Evolutionary conservation across 148 eudicot genomes (phyloP), one percentile per base, ranked within the genome.

Genomic region (Oxyria digyna): DNA sequence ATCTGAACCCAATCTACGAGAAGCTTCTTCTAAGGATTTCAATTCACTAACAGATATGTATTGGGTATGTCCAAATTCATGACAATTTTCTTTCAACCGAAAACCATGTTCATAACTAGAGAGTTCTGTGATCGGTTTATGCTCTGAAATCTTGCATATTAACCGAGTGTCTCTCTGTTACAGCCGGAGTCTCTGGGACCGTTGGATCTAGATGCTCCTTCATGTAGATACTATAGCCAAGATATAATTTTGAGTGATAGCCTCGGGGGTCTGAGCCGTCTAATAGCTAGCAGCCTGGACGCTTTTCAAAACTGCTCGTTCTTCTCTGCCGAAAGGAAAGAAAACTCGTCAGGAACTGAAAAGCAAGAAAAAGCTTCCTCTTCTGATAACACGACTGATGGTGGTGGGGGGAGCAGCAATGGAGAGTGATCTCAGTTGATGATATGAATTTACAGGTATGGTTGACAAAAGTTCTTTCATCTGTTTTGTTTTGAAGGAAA

Each of bases 141-240:
- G 35, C n/a, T 57, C 0, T 57, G 8, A 26, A 29, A 18, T 26
- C 17, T 1, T 29, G 38, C 18, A 2, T 29, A 29, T 38, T 59
- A 31, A 59, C 31, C 14, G 3, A 26, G n/a, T 1, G 8, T 67
- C 70, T 75, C 29, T 24, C 23, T 70, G 24, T 52, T 72, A 75
- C 96, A 95, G 99, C 90, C 96, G 12, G 99, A 95, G 67, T 95
- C 97, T 20, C 81, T 95, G 78, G 99, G 91, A 69, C 97, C 97
- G 27, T 79, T 95, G 78, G 97, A 95, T 74, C 81, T 91, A 83
- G 97, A 88, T 43, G 48, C 77, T 63, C 87, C 89, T 62, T 62
- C 97, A 4, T 81, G 85, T 80, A 91, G 85, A 85, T 91, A 87
- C 80, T 87, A 83, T 71, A 84, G 83, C 62, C 89, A 91, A 70